Percentiles rank a stretch among this genome's conserved stretches.
Evolutionary conservation across 805 yeast species (phyloP).

Genomic region (Helenozyma rhizophorensis): DNA sequence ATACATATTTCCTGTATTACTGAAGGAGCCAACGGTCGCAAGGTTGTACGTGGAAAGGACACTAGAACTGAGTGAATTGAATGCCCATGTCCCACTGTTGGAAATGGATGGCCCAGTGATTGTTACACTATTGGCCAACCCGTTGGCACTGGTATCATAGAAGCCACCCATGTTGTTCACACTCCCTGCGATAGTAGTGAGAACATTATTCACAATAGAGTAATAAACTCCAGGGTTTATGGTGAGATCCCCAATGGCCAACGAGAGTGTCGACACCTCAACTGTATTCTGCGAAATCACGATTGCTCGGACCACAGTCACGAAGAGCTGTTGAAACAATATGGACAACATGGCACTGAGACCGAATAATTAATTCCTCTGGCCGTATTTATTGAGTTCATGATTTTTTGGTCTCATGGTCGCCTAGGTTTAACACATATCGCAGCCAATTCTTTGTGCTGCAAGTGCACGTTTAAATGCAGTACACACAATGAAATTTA

Average conservation of each 20-base stretch:
- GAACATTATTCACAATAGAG: slow-evolving; percentile 3
- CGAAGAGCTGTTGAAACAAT: too few species aligned
- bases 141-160: slow-evolving; percentile 5
- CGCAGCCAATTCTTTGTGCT: too few species aligned
- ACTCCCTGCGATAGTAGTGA: slow-evolving; percentile 1
- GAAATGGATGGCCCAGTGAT: slow-evolving; percentile 1
- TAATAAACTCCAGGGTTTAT: slow-evolving; percentile 2
- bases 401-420: too few species aligned
- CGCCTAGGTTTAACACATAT: too few species aligned
- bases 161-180: slow-evolving; percentile 4
- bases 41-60: slow-evolving; percentile 16
- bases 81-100: slow-evolving; percentile 18
- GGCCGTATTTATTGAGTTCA: too few species aligned
- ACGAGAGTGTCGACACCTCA: neutral
- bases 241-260: slow-evolving; percentile 1
- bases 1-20: slow-evolving; percentile 20
- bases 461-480: too few species aligned
- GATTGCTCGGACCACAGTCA: too few species aligned
- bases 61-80: slow-evolving; percentile 16
- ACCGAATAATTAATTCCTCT: too few species aligned
- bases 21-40: slow-evolving; percentile 9
- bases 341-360: too few species aligned
- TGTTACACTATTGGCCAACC: neutral
- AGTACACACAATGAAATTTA: too few species aligned
- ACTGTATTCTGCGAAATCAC: slow-evolving; percentile 3